Evolutionary conservation across 2,329 filamentous ascomycete genomes (phyloP).

Genomic region (Talaromyces piceae): DNA sequence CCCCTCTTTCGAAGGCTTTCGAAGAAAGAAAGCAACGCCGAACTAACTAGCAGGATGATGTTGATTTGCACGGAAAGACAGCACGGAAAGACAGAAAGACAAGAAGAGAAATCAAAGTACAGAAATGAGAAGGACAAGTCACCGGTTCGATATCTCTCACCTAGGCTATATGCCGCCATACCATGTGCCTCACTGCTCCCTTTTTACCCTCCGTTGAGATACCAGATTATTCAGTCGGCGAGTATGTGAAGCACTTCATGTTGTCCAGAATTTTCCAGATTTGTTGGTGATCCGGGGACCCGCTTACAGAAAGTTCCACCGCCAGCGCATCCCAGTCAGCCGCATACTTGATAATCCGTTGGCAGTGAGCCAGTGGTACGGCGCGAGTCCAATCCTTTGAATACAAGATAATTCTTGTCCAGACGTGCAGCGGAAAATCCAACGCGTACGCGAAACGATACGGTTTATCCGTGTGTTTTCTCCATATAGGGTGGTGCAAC

Average conservation of each 20-base stretch:
- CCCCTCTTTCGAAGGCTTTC: too few species aligned
- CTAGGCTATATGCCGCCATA: not conserved
- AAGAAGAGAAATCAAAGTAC: not conserved
- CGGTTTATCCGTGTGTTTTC: not conserved
- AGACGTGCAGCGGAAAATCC: constrained; percentile 21
- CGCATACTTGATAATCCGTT: constrained; percentile 24
- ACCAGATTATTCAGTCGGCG: not conserved
- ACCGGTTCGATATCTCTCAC: not conserved
- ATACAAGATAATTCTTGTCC: constrained; percentile 24
- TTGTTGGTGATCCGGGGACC: constrained; percentile 24
- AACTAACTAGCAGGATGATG: too few species aligned
- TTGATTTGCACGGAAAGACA: too few species aligned
- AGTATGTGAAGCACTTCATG: constrained; percentile 26
- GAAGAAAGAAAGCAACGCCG: too few species aligned
- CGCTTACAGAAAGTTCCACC: constrained; percentile 23
- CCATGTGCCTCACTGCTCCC: not conserved
- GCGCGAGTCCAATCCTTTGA: constrained; percentile 19
- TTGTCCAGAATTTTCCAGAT: constrained; percentile 30
- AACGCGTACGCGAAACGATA: constrained; percentile 16
- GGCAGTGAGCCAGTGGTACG: constrained; percentile 22
- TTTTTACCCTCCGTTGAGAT: not conserved
- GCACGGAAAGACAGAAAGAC: not conserved
- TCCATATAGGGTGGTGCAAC: not conserved
- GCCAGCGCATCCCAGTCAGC: constrained; percentile 23
- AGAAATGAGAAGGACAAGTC: not conserved